Percentiles rank a stretch among this genome's conserved stretches.
phyloP scores from a whole-genome alignment of 2,329 filamentous ascomycete species.

The Ustulina deusta region DNA sequence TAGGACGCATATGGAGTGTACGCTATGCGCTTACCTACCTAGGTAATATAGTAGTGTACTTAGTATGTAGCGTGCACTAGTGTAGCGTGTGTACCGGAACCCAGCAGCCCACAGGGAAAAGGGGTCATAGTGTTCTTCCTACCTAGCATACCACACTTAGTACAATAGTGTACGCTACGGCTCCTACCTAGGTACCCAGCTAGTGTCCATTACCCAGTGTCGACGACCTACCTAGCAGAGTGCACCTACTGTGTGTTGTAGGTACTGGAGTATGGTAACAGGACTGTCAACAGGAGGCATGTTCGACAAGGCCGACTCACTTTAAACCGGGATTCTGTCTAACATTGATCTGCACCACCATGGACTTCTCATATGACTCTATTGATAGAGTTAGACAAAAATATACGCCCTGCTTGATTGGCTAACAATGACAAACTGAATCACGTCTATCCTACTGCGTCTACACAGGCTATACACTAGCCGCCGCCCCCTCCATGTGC shows the following conservation, averaged over 20 bases:
- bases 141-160: background rate
- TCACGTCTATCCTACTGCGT: too few relatives aligned
- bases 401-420: slow-evolving; percentile 6
- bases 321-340: slow-evolving; percentile 22
- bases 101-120: slow-evolving; percentile 16
- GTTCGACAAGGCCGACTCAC: slow-evolving; percentile 10
- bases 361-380: slow-evolving; percentile 3
- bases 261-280: background rate
- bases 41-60: background rate
- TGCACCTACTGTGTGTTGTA: too few relatives aligned
- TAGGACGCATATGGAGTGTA: background rate
- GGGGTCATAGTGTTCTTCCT: slow-evolving; percentile 17
- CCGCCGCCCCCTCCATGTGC: slow-evolving; percentile 17
- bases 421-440: slow-evolving; percentile 24
- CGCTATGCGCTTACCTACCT: background rate
- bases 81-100: background rate
- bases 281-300: background rate
- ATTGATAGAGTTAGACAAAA: background rate
- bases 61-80: background rate
- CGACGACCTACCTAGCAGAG: background rate
- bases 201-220: background rate
- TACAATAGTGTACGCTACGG: background rate
- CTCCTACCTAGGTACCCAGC: background rate
- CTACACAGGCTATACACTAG: too few relatives aligned
- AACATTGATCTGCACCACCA: slow-evolving; percentile 24